phyloP scores from a whole-genome alignment of 73 alveolate genomes.

The Paramecium tetraurelia region DNA sequence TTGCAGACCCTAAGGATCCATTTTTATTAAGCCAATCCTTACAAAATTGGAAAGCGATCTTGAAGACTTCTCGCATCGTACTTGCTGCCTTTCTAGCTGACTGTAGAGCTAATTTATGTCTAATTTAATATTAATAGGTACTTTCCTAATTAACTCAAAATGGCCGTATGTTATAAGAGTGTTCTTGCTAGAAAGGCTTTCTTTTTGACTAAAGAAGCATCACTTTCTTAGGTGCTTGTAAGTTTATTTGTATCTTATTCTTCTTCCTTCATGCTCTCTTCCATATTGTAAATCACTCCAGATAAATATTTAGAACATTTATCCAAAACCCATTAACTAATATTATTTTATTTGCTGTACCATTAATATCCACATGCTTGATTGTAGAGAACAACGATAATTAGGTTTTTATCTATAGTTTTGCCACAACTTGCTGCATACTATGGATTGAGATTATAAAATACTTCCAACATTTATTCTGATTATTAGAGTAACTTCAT shows the following conservation, averaged over 20 bases:
- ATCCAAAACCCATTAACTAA: conserved; percentile 59
- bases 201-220: conserved; percentile 6
- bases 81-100: conserved; percentile 18
- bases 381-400: conserved; percentile 55
- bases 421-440: conserved; percentile 66
- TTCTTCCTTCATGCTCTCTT: conserved; percentile 54
- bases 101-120: conserved; percentile 24
- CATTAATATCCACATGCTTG: conserved; percentile 59
- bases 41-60: background rate
- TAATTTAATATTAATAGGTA: background rate
- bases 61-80: background rate
- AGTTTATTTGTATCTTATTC: conserved; percentile 32
- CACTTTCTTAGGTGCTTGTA: conserved; percentile 7
- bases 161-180: background rate
- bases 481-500: conserved; percentile 36
- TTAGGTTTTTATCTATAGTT: conserved; percentile 43
- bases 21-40: conserved; percentile 9
- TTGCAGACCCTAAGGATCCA: conserved; percentile 23
- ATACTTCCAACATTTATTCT: conserved; percentile 60
- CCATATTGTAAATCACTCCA: conserved; percentile 62
- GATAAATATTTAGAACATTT: conserved; percentile 59
- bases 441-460: background rate
- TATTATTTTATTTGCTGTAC: background rate
- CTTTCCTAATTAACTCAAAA: conserved; percentile 40
- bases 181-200: conserved; percentile 3